A percentile compares a stretch with the other conserved stretches of the same genome.
phyloP scores from a whole-genome alignment of 768 basidiomycete species.

The Lentinula boryana region DNA sequence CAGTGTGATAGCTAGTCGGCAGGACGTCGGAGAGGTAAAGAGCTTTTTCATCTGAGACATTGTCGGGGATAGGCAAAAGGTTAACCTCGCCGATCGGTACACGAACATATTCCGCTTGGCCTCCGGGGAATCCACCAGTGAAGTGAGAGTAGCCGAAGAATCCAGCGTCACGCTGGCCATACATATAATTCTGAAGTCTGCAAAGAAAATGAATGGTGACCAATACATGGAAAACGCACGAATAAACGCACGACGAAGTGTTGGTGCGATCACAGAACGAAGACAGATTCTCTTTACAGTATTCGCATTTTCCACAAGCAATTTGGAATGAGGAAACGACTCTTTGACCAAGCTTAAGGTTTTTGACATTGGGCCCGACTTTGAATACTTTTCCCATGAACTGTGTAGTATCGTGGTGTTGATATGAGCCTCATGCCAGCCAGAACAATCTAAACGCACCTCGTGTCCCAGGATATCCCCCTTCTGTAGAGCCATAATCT shows the following conservation, averaged over 20 bases:
- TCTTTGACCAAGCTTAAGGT: slow-evolving; percentile 56
- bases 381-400: slow-evolving; percentile 68
- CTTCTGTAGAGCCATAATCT: slow-evolving; percentile 61
- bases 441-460: slow-evolving; percentile 19
- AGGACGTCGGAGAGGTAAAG: slow-evolving; percentile 57
- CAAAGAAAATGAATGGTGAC: neutral
- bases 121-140: slow-evolving; percentile 67
- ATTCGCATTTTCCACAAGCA: slow-evolving; percentile 66
- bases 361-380: slow-evolving; percentile 58
- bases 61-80: slow-evolving; percentile 61
- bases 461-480: slow-evolving; percentile 78
- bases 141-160: slow-evolving; percentile 72
- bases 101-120: slow-evolving; percentile 71
- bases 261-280: slow-evolving; percentile 75
- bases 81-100: slow-evolving; percentile 71
- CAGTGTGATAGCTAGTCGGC: slow-evolving; percentile 68
- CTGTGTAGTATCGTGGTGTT: slow-evolving; percentile 16
- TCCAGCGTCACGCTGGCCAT: slow-evolving; percentile 62
- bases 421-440: neutral
- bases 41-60: slow-evolving; percentile 55
- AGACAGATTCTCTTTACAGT: slow-evolving; percentile 68
- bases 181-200: slow-evolving; percentile 52
- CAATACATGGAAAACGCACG: slow-evolving; percentile 5
- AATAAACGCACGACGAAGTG: slow-evolving; percentile 42
- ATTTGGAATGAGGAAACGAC: slow-evolving; percentile 80